Conservation (phyloP, 208 protist species). For the Wallacemonas rigidus region DNA sequence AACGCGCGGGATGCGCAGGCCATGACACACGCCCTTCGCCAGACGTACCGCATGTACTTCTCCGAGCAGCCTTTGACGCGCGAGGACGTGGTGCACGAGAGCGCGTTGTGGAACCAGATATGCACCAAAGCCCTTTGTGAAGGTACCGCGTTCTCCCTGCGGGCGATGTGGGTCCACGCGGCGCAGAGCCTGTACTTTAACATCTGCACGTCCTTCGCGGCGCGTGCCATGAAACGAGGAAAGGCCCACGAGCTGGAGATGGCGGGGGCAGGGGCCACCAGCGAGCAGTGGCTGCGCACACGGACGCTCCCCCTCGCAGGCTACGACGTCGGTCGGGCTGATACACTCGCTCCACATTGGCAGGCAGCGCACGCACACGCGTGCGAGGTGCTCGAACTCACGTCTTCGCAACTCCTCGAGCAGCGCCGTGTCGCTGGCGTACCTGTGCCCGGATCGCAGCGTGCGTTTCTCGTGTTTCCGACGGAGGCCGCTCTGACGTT, state of each 20-base stretch:
- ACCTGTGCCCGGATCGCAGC: slow-evolving; percentile 57
- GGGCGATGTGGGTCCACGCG: slow-evolving; percentile 76
- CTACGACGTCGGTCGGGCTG: neutral
- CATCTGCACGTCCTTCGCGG: slow-evolving; percentile 43
- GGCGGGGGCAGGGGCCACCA: too few relatives aligned
- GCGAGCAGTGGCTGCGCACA: neutral
- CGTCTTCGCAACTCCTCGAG: slow-evolving; percentile 31
- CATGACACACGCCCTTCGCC: slow-evolving; percentile 60
- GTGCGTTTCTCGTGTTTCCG: slow-evolving; percentile 47
- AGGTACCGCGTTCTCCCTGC: slow-evolving; percentile 53
- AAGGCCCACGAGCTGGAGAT: too few relatives aligned
- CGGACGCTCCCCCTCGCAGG: slow-evolving; percentile 15
- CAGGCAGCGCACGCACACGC: slow-evolving; percentile 7
- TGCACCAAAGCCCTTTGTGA: slow-evolving; percentile 68
- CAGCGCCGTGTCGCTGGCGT: slow-evolving; percentile 68
- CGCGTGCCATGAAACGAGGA: neutral
- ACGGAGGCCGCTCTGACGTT: slow-evolving; percentile 5
- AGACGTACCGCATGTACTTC: slow-evolving; percentile 64
- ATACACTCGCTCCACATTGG: neutral
- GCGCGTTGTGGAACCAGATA: slow-evolving; percentile 49
- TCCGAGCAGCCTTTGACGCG: slow-evolving; percentile 32
- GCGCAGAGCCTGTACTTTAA: slow-evolving; percentile 87
- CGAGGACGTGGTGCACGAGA: slow-evolving; percentile 42
- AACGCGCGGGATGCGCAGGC: slow-evolving; percentile 59
- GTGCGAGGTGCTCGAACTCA: slow-evolving; percentile 6